Base-by-base conservation (phyloP, 176 grass and related monocot species). In the Calamus simplicifolius region DNA sequence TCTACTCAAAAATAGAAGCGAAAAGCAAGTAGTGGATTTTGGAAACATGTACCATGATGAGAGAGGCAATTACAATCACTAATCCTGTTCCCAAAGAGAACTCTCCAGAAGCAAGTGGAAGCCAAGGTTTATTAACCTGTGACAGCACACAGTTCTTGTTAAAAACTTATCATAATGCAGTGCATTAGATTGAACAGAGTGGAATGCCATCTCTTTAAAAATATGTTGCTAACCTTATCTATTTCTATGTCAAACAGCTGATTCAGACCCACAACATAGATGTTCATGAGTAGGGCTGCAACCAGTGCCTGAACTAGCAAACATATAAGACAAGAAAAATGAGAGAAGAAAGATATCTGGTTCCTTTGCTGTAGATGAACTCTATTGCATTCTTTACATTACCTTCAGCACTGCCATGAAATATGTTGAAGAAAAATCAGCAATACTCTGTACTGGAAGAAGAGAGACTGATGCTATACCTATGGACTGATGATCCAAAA, bases 191-290 rank as follows among this genome's bases (percentile, higher is more conserved):
- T 38, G 10, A 13, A 43, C 35, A 43, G 35, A 12, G 12, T 43
- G 14, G 52, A 26, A 70, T 12, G 63, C 21, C 6, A 50, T 48
- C 43, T 23, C 35, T 12, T 43, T 3, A 27, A 19, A 19, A 49
- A 50, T 48, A 27, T 57, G 55, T 16, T 14, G 51, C 25, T 16
- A 50, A 81, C 85, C 90, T 95, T 86, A 31, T 95, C 90, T 35
- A 95, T 95, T 59, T 83, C 73, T 56, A 95, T 75, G 53, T 95
- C 90, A 68, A 72, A 95, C 38, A 89, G 59, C 51, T 86, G 90
- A 68, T 95, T 95, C 52, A 95, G 31, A 6, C 90, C 82, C 31
- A 95, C 90, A 4, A 95, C 85, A 70, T 95, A 89, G 29, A 95
- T 72, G 60, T 95, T 89, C 90, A 89, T 95, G 72, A 66, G 86